Evolutionary conservation across 768 basidiomycete species (phyloP), one percentile per base, ranked within the genome.

Genomic region (Boletellus sp.): DNA sequence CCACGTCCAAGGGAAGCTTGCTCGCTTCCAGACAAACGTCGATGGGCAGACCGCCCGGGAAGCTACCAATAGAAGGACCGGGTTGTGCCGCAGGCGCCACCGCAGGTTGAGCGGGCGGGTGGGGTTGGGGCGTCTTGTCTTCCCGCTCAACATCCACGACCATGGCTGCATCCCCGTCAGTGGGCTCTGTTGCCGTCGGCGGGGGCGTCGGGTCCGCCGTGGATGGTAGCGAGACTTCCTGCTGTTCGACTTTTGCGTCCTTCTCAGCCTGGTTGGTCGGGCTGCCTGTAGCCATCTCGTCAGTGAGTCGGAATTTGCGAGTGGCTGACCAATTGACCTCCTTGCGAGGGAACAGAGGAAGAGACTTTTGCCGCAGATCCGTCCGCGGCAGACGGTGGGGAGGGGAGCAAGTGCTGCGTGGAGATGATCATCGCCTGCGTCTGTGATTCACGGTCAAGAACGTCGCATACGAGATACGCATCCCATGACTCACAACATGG

Each of bases 391-490:
- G 60, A 62, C n/a, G 70, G 57, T 3, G 78, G 70, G 20, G 70
- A 60, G 6, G 78, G 76, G 34, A 77, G 68, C 12, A 95, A 73
- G 68, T 94, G 91, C 56, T 87, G 83, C 2, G 92, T 94, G 10
- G 91, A 91, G 48, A 90, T 90, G 10, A 85, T 77, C 93, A 96
- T 96, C 1, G 92, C 91, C 57, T 84, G 80, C 6, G 93, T 93
- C 91, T 94, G 32, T 45, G 39, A 24, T 35, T n/a, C 17, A 40
- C 33, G 51, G n/a, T 54, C 42, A 57, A 36, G 39, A 44, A 7
- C 34, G 16, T 33, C 6, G 37, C 36, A 36, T 22, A 35, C 51
- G 22, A 54, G 19, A 50, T 16, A 12, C 35, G 36, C 31, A 13
- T 28, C 26, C 11, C 2, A 34, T 37, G 33, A 58, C 76, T 58